phyloP scores from a whole-genome alignment of 371 early-diverging fungal species.

The Mortierella sp. region DNA sequence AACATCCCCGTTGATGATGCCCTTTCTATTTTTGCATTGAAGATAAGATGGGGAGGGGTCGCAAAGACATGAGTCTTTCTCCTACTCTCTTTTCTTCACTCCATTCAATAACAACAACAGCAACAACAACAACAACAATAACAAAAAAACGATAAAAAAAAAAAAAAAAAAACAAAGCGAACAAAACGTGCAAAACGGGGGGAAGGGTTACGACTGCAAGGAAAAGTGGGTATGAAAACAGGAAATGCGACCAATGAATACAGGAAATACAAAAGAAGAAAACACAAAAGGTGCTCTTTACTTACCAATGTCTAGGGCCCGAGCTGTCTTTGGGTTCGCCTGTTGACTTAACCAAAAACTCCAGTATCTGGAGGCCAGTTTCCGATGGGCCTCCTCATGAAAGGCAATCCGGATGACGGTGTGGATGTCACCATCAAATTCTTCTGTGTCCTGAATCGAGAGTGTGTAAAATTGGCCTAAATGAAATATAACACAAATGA shows the following conservation, averaged over 20 bases:
- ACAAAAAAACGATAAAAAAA: background rate
- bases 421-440: slow-evolving; percentile 62
- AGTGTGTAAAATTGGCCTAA: slow-evolving; percentile 72
- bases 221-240: too few relatives aligned
- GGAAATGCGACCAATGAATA: too few relatives aligned
- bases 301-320: slow-evolving; percentile 77
- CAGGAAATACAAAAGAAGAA: background rate
- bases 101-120: too few relatives aligned
- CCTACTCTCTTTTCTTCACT: too few relatives aligned
- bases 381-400: slow-evolving; percentile 83
- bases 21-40: slow-evolving; percentile 45
- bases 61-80: too few relatives aligned
- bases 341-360: slow-evolving; percentile 84
- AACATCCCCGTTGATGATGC: slow-evolving; percentile 64
- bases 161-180: background rate
- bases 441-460: slow-evolving; percentile 64
- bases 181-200: background rate
- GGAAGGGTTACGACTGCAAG: too few relatives aligned
- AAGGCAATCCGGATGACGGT: slow-evolving; percentile 80
- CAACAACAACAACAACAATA: too few relatives aligned
- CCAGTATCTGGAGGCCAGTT: slow-evolving; percentile 80
- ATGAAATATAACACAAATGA: background rate
- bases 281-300: background rate
- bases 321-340: slow-evolving; percentile 69
- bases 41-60: too few relatives aligned